Evolutionary conservation across 169 alveolate species (phyloP).

Genomic region (Eimeria tenella): DNA sequence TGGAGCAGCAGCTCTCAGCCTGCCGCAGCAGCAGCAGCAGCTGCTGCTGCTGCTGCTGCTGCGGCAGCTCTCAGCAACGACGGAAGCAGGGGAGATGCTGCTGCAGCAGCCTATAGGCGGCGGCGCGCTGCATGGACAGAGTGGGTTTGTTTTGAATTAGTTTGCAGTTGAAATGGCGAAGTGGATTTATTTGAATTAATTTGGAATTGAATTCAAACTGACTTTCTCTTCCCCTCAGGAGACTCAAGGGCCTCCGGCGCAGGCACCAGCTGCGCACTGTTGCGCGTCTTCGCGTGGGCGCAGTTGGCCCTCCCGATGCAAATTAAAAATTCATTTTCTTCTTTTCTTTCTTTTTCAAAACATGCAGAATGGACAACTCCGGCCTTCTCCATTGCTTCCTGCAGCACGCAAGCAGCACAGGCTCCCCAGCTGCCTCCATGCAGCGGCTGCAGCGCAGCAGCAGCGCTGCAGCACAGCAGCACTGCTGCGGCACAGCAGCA

Average conservation of each 20-base stretch:
- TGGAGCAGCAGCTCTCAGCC: background rate
- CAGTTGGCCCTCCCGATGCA: conserved; percentile 59
- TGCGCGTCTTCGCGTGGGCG: conserved; percentile 5
- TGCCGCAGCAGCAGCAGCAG: conserved; percentile 27
- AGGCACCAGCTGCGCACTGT: conserved; percentile 2
- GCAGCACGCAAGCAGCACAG: background rate
- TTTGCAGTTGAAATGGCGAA: too few relatives aligned
- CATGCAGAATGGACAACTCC: conserved; percentile 36
- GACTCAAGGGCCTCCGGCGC: conserved; percentile 27
- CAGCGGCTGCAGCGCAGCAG: too few relatives aligned
- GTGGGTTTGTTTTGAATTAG: too few relatives aligned
- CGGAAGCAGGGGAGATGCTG: too few relatives aligned
- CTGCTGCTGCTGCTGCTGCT: background rate
- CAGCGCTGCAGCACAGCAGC: too few relatives aligned
- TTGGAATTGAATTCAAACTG: background rate
- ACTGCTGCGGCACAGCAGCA: too few relatives aligned
- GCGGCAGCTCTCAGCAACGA: too few relatives aligned
- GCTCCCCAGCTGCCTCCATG: background rate
- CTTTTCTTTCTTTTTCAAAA: background rate
- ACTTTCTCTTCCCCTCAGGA: conserved; percentile 56
- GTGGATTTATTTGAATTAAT: background rate
- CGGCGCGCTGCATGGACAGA: too few relatives aligned
- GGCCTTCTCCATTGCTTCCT: conserved; percentile 18
- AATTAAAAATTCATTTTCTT: background rate
- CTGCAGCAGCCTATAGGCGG: too few relatives aligned